Conservation (phyloP, 176 grass and related monocot genomes). For the Poa annua region DNA sequence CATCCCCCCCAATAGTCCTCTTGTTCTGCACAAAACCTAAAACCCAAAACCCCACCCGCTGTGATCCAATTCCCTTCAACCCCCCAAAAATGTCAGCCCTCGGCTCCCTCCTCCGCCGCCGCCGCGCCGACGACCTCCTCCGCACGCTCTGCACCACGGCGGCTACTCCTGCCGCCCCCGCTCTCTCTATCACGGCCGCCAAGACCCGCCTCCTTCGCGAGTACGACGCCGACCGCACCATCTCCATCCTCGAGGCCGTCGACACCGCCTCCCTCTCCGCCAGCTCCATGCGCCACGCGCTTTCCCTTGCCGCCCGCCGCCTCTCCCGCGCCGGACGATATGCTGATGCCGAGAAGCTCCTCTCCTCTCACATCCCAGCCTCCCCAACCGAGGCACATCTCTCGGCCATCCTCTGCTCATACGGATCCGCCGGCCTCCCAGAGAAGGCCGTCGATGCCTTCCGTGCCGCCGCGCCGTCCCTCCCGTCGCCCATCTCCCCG, state of each 20-base stretch:
- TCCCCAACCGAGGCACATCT: constrained; percentile 58
- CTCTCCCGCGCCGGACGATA: constrained; percentile 57
- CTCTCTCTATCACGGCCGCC: constrained; percentile 2
- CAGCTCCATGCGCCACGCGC: constrained; percentile 56
- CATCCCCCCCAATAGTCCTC: no score
- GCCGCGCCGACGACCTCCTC: no score
- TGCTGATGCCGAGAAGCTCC: constrained; percentile 52
- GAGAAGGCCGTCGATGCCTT: constrained; percentile 63
- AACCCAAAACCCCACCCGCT: no score
- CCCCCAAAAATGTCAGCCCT: no score
- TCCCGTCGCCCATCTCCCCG: constrained; percentile 37
- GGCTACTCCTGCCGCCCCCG: neutral
- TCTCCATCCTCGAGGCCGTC: constrained; percentile 65
- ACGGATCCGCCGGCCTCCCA: constrained; percentile 58
- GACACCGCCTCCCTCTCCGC: constrained; percentile 45
- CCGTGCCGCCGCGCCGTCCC: constrained; percentile 38
- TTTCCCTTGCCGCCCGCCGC: constrained; percentile 57
- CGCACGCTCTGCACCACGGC: no score
- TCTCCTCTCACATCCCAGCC: constrained; percentile 50
- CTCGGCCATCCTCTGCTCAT: constrained; percentile 64
- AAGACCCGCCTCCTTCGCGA: constrained; percentile 59
- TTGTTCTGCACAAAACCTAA: no score
- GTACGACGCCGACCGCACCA: constrained; percentile 54
- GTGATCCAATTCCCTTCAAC: no score
- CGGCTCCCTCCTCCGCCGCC: no score